These are phyloP conservation scores for Madurella fahalii DNA, from an alignment of 2,329 filamentous ascomycete species.

Conservation along the genomic window DNA sequence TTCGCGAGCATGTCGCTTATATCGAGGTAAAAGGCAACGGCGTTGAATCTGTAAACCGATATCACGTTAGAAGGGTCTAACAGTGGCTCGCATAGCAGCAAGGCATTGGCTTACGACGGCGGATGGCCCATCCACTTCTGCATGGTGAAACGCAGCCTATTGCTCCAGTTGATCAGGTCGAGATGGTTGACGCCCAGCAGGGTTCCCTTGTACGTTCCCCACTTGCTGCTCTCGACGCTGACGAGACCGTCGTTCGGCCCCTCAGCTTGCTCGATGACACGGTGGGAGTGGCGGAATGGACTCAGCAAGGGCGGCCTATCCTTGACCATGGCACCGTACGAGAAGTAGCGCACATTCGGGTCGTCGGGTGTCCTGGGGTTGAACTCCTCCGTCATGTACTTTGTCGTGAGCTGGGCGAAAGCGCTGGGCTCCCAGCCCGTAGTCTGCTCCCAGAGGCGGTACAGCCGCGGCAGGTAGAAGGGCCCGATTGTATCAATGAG, in stretches of 20 bases:
- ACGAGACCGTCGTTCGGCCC: slow-evolving; percentile 65
- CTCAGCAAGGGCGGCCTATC: slow-evolving; percentile 57
- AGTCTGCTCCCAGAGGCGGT: slow-evolving; percentile 45
- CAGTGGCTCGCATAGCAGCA: neutral
- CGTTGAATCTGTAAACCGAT: slow-evolving; percentile 51
- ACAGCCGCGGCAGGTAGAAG: slow-evolving; percentile 50
- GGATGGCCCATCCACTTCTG: slow-evolving; percentile 51
- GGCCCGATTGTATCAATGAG: slow-evolving; percentile 45
- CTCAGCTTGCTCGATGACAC: slow-evolving; percentile 47
- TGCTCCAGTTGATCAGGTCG: slow-evolving; percentile 66
- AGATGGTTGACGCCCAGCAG: slow-evolving; percentile 59
- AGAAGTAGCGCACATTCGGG: slow-evolving; percentile 54
- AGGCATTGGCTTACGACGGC: slow-evolving; percentile 42
- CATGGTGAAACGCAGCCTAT: slow-evolving; percentile 52
- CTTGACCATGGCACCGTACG: slow-evolving; percentile 53
- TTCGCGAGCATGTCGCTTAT: slow-evolving; percentile 68
- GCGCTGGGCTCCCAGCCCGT: slow-evolving; percentile 56
- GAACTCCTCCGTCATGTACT: slow-evolving; percentile 56
- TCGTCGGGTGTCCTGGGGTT: slow-evolving; percentile 55
- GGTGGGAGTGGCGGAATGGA: slow-evolving; percentile 53
- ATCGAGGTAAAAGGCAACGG: slow-evolving; percentile 62
- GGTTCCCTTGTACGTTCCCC: slow-evolving; percentile 63
- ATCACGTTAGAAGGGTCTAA: neutral
- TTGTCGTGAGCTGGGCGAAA: slow-evolving; percentile 56
- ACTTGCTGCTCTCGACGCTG: slow-evolving; percentile 58